Conservation (phyloP, 2,329 filamentous ascomycete species). For the Plectosphaerella cucumerina region DNA sequence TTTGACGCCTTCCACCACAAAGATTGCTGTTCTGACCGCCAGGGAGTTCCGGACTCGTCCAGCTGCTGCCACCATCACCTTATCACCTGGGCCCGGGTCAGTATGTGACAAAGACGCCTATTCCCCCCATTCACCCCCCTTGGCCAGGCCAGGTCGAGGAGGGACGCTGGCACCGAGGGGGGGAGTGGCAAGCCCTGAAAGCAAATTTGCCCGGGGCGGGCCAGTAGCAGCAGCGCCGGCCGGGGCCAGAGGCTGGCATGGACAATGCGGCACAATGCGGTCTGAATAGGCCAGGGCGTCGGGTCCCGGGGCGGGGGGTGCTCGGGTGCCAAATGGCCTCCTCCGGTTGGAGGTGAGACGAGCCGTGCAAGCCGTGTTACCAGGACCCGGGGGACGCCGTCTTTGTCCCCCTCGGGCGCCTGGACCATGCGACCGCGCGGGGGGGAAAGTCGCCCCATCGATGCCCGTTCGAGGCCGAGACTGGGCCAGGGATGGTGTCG, state of each 20-base stretch:
- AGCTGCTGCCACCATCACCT: too few relatives aligned
- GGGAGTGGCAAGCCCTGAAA: neutral
- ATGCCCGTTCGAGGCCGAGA: neutral
- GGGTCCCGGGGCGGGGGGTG: neutral
- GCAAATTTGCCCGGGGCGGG: neutral
- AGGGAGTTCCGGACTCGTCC: too few relatives aligned
- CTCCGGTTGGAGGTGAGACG: neutral
- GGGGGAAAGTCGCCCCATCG: neutral
- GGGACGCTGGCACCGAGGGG: too few relatives aligned
- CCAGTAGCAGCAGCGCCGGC: neutral
- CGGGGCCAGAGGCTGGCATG: neutral
- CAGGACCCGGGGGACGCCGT: neutral
- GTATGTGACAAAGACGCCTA: too few relatives aligned
- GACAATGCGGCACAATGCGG: neutral
- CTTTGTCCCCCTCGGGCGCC: neutral
- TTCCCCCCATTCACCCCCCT: too few relatives aligned
- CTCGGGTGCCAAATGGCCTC: neutral
- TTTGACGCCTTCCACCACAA: too few relatives aligned
- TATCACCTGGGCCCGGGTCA: too few relatives aligned
- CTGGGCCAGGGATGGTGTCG: neutral
- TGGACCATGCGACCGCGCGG: neutral
- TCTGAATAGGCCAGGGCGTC: conserved; percentile 15
- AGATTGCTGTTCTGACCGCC: too few relatives aligned
- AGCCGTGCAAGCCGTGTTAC: neutral
- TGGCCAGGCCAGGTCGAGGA: too few relatives aligned